These are phyloP conservation scores for Populus hybrid DNA, from an alignment of 441 rosid species.

Conservation along the genomic window DNA sequence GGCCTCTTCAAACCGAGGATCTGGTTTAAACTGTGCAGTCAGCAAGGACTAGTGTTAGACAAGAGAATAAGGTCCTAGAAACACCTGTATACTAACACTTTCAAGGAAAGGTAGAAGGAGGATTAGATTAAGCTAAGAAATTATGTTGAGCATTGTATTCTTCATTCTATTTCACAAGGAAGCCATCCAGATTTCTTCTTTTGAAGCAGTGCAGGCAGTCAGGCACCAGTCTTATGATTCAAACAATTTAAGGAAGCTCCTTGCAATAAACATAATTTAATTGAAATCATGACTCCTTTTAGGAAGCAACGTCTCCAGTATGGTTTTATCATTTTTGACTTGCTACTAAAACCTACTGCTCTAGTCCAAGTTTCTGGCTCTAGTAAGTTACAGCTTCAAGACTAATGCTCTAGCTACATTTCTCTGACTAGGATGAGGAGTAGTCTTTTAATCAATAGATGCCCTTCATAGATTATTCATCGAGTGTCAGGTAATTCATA, in stretches of 20 bases:
- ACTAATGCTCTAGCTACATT: not conserved
- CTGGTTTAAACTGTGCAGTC: conserved; percentile 71
- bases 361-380: not conserved
- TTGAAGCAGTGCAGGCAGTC: not conserved
- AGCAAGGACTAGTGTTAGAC: conserved; percentile 19
- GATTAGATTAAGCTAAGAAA: not conserved
- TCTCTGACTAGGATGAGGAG: not conserved
- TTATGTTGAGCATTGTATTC: not conserved
- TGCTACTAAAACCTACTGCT: not conserved
- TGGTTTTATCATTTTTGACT: not conserved
- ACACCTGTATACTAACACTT: not conserved
- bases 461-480: not conserved
- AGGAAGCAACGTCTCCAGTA: not conserved
- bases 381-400: conserved; percentile 5
- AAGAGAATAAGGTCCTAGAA: conserved; percentile 3
- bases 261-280: not conserved
- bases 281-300: not conserved
- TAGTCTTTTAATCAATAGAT: not conserved
- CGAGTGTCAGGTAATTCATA: not conserved
- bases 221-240: not conserved
- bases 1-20: conserved; percentile 92
- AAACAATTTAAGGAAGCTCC: not conserved
- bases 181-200: not conserved
- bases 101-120: not conserved
- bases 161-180: not conserved